Base-by-base conservation (phyloP, 208 protist genomes). In the Leishmania mexicana region DNA sequence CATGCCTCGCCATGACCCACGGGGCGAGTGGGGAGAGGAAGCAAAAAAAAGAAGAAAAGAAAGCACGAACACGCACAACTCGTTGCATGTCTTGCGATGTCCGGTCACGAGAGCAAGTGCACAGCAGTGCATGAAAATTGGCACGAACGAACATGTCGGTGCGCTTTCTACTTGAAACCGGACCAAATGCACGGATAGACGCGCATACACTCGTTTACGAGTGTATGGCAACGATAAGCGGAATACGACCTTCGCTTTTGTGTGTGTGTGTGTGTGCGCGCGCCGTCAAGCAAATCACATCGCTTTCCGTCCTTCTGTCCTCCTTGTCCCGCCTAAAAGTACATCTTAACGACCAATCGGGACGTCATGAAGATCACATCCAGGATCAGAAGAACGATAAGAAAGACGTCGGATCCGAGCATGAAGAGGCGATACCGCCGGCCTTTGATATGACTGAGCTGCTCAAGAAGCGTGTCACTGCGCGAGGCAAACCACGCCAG, bases 381-480 rank as follows among this genome's bases (percentile, higher is more conserved):
- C 24, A 89, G 72, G 54, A 96, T 78, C 1, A 96, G 83, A 47
- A 96, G 74, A 31, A 92, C 85, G 78, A 96, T 96, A 17, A 96
- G 84, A 78, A 94, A 92, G 7, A 94, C 89, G 77, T 96, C 92
- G 21, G 90, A 93, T 40, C 92, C 89, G 15, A 94, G 75, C 85
- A 96, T 96, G 78, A 95, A 95, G n/a, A 95, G 83, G 60, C 88
- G 62, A 80, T 88, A 83, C 35, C 86, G 90, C 17, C 92, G 83
- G n/a, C 65, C 81, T 76, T 95, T 93, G 54, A 93, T 88, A 74
- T 88, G 84, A 8, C 79, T 85, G 47, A 95, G 80, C 81, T 95
- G 88, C 79, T 93, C 89, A 49, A 95, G 75, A 28, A 95, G 76
- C 40, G 90, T 90, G 73, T 94, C 92, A 67, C 89, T 91, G 64